Evolutionary conservation across 148 eudicot genomes (phyloP).

Genomic region (Rhododendron griersonianum): DNA sequence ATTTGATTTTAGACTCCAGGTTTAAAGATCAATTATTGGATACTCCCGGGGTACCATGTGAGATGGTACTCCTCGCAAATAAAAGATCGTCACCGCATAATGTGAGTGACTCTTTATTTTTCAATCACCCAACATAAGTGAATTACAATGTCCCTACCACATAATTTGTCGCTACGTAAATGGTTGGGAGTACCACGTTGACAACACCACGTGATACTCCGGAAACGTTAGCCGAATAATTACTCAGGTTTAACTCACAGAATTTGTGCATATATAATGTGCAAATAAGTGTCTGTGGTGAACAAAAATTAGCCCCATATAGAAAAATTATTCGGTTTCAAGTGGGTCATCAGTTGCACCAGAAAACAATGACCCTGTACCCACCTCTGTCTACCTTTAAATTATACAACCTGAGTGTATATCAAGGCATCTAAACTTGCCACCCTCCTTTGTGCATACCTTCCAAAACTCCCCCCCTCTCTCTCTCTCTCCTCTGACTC

Average conservation of each 20-base stretch:
- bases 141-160: background rate
- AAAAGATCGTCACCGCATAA: too few relatives aligned
- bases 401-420: constrained; percentile 14
- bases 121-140: background rate
- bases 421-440: constrained; percentile 21
- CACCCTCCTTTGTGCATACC: background rate
- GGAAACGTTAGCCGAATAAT: background rate
- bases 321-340: constrained; percentile 3
- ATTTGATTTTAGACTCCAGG: background rate
- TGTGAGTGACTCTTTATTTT: background rate
- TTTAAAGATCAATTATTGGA: background rate
- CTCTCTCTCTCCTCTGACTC: background rate
- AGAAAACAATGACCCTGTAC: constrained; percentile 21
- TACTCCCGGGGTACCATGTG: background rate
- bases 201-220: background rate
- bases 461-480: constrained; percentile 1
- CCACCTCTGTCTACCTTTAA: constrained; percentile 6
- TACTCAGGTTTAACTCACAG: background rate
- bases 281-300: background rate
- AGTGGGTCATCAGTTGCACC: constrained; percentile 23
- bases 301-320: background rate
- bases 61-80: background rate
- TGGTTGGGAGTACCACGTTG: too few relatives aligned
- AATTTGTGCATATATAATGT: background rate
- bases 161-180: background rate